Percentiles rank a stretch among this genome's conserved stretches.
These are phyloP conservation scores for Pyricularia grisea DNA, from an alignment of 2,329 filamentous ascomycete genomes.

Conservation along the genomic window DNA sequence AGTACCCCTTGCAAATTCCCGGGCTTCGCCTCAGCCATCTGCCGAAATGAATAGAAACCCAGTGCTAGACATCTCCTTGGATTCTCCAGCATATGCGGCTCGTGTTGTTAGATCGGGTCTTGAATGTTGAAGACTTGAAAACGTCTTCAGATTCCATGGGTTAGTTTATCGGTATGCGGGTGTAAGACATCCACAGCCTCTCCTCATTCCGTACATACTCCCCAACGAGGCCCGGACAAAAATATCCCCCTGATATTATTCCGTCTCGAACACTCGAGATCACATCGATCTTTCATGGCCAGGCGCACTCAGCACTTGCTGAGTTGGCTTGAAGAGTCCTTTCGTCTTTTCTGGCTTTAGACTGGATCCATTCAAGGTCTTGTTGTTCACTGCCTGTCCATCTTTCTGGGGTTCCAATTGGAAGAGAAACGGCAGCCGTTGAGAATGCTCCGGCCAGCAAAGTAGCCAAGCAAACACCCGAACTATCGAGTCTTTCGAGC, in stretches of 20 bases:
- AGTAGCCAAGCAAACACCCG: background rate
- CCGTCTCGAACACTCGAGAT: background rate
- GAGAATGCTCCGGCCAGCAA: background rate
- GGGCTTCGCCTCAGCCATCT: background rate
- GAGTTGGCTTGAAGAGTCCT: background rate
- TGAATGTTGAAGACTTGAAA: background rate
- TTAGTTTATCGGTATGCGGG: background rate
- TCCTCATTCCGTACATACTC: background rate
- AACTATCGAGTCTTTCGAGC: background rate
- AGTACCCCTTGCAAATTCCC: background rate
- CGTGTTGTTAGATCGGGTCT: background rate
- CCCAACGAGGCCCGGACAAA: background rate
- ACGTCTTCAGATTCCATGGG: background rate
- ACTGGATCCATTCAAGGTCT: background rate
- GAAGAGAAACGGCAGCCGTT: background rate
- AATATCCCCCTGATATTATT: background rate
- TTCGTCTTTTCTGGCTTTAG: background rate
- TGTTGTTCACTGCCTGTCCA: no score
- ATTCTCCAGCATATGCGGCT: background rate
- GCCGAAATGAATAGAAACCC: background rate
- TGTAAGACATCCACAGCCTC: background rate
- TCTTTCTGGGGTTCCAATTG: no score
- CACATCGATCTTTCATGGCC: background rate
- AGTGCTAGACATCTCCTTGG: background rate
- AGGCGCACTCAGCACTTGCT: background rate